phyloP scores from a whole-genome alignment of 768 basidiomycete species.

The Pleurotus cornucopiae region DNA sequence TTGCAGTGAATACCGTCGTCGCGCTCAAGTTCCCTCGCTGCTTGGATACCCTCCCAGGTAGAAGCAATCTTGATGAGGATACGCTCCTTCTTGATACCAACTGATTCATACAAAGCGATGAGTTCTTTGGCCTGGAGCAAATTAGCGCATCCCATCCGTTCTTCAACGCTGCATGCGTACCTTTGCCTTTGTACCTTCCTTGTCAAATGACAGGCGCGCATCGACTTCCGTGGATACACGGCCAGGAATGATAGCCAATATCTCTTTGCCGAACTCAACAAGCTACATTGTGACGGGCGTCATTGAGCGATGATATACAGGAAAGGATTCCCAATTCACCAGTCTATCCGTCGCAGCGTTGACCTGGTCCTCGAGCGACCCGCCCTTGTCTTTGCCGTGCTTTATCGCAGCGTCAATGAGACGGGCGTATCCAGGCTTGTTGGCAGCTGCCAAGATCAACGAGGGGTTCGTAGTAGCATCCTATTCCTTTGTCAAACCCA shows the following conservation, averaged over 20 bases:
- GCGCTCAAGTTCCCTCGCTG: conserved; percentile 90
- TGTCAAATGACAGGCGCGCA: conserved; percentile 96
- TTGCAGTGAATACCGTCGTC: conserved; percentile 97
- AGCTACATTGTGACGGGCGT: conserved; percentile 50
- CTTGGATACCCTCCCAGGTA: conserved; percentile 99
- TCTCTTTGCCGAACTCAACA: conserved; percentile 96
- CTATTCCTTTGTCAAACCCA: conserved; percentile 29
- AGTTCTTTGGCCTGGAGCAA: conserved; percentile 66
- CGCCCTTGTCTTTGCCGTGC: conserved; percentile 78
- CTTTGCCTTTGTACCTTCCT: conserved; percentile 87
- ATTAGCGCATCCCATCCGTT: conserved; percentile 17
- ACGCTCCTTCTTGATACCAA: conserved; percentile 91
- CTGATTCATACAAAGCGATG: conserved; percentile 90
- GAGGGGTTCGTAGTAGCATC: conserved; percentile 99
- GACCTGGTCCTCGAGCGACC: conserved; percentile 68
- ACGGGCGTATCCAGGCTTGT: conserved; percentile 80
- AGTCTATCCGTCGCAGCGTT: conserved; percentile 85
- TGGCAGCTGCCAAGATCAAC: conserved; percentile 87
- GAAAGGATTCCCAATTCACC: conserved; percentile 39
- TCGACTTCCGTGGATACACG: conserved; percentile 99
- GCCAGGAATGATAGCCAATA: conserved; percentile 92
- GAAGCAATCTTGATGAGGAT: conserved; percentile 99
- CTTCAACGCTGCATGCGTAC: conserved; percentile 57
- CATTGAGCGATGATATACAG: neutral
- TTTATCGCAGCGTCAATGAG: conserved; percentile 74